These are phyloP conservation scores for Carex littledalei DNA, from an alignment of 176 grass and related monocot species.

Conservation along the genomic window DNA sequence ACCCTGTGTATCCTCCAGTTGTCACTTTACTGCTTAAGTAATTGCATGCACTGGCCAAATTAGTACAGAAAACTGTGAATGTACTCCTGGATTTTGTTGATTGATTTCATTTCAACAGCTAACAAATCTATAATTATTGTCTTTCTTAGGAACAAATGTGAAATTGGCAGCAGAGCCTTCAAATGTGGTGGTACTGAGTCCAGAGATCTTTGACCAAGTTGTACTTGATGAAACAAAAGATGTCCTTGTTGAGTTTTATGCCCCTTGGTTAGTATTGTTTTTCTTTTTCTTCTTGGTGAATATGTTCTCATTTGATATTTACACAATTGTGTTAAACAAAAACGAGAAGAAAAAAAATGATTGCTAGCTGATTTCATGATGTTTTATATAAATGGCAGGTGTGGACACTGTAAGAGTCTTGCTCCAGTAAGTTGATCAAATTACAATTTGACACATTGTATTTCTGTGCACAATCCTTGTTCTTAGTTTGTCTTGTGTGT, in stretches of 20 bases:
- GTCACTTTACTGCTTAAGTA: not conserved
- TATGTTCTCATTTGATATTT: constrained; percentile 16
- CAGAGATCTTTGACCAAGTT: constrained; percentile 66
- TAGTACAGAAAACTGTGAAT: not conserved
- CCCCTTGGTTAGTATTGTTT: constrained; percentile 67
- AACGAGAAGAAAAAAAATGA: not conserved
- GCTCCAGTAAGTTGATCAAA: constrained; percentile 71
- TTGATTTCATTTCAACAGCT: not conserved
- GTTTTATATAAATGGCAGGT: constrained; percentile 53
- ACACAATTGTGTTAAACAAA: not conserved
- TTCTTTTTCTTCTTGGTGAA: not conserved
- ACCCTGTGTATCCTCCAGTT: not conserved
- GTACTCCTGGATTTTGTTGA: not conserved
- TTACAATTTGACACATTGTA: constrained; percentile 9
- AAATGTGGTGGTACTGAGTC: constrained; percentile 59
- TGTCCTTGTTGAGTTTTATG: constrained; percentile 99
- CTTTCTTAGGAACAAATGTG: constrained; percentile 72
- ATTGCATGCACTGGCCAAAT: not conserved
- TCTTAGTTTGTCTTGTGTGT: constrained; percentile 17
- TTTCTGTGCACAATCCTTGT: constrained; percentile 8
- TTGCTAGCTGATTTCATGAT: not conserved
- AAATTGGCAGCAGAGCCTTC: constrained; percentile 80
- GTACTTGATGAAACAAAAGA: constrained; percentile 95
- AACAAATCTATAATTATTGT: constrained; percentile 2
- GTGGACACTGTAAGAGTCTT: constrained; percentile 96